phyloP scores from a whole-genome alignment of 208 protist species.

The Wallacemonas collosoma region DNA sequence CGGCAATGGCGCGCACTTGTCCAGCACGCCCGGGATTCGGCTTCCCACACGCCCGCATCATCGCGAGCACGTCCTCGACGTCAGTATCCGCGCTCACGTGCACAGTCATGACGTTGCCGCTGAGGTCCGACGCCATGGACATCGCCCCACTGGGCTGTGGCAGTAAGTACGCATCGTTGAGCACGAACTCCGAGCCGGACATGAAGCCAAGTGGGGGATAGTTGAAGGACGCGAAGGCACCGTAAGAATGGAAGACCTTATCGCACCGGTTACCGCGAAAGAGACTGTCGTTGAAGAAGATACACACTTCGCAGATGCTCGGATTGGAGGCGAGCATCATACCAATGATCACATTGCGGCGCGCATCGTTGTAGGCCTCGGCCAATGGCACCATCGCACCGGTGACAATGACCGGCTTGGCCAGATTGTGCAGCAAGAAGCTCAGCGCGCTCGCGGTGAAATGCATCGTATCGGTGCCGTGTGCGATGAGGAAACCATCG shows the following conservation, averaged over 20 bases:
- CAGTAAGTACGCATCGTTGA: conserved; percentile 49
- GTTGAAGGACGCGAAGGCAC: conserved; percentile 91
- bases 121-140: conserved; percentile 51
- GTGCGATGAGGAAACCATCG: conserved; percentile 97
- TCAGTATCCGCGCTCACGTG: conserved; percentile 52
- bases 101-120: conserved; percentile 47
- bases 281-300: conserved; percentile 95
- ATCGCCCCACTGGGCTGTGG: conserved; percentile 55
- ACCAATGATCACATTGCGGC: conserved; percentile 79
- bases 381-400: conserved; percentile 93
- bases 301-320: conserved; percentile 92
- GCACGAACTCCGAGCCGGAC: conserved; percentile 66
- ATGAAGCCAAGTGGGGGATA: conserved; percentile 88
- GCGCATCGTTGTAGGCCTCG: conserved; percentile 89
- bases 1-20: not conserved
- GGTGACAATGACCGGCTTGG: conserved; percentile 96
- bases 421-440: conserved; percentile 96
- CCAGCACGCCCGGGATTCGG: not conserved
- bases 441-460: conserved; percentile 96
- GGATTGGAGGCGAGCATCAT: conserved; percentile 87
- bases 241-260: conserved; percentile 87
- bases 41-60: conserved; percentile 26
- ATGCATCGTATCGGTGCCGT: conserved; percentile 98
- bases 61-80: conserved; percentile 35
- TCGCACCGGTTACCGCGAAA: conserved; percentile 91